phyloP scores from a whole-genome alignment of 2,329 filamentous ascomycete genomes.

The Claviceps maximensis region DNA sequence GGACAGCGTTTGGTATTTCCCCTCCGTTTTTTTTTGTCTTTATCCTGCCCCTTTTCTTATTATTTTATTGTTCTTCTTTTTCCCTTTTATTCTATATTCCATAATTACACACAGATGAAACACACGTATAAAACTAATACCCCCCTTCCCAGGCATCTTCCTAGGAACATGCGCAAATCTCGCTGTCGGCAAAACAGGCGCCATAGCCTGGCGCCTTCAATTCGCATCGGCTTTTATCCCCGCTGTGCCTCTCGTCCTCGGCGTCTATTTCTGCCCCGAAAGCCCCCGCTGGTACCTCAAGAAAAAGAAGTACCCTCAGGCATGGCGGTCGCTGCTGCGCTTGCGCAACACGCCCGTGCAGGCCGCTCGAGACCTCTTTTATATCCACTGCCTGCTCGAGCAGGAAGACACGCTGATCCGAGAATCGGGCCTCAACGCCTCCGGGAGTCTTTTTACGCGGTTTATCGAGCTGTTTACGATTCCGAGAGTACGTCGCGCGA shows the following conservation, averaged over 20 bases:
- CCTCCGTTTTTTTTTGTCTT: neutral
- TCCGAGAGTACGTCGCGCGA: slow-evolving; percentile 45
- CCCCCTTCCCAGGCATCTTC: slow-evolving; percentile 38
- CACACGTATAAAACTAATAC: neutral
- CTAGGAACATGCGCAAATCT: slow-evolving; percentile 54
- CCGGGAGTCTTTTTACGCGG: slow-evolving; percentile 34
- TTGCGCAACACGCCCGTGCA: slow-evolving; percentile 46
- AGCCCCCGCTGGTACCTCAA: slow-evolving; percentile 55
- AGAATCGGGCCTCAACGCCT: slow-evolving; percentile 19
- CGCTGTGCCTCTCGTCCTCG: slow-evolving; percentile 43
- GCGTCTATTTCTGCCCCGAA: slow-evolving; percentile 49
- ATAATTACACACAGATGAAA: neutral
- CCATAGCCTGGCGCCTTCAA: slow-evolving; percentile 49
- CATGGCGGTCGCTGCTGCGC: slow-evolving; percentile 40
- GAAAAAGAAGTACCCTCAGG: slow-evolving; percentile 39
- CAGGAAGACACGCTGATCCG: slow-evolving; percentile 17
- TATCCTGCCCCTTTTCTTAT: neutral
- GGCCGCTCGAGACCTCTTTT: slow-evolving; percentile 49
- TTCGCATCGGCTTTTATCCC: slow-evolving; percentile 53
- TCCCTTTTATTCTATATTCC: no score
- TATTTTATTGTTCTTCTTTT: no score
- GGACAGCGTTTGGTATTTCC: slow-evolving; percentile 10
- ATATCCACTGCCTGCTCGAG: slow-evolving; percentile 33
- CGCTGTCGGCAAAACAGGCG: slow-evolving; percentile 44
- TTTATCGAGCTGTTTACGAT: slow-evolving; percentile 45